Base-by-base conservation (phyloP, 2,329 filamentous ascomycete genomes). In the Drechslerella stenobrocha region DNA sequence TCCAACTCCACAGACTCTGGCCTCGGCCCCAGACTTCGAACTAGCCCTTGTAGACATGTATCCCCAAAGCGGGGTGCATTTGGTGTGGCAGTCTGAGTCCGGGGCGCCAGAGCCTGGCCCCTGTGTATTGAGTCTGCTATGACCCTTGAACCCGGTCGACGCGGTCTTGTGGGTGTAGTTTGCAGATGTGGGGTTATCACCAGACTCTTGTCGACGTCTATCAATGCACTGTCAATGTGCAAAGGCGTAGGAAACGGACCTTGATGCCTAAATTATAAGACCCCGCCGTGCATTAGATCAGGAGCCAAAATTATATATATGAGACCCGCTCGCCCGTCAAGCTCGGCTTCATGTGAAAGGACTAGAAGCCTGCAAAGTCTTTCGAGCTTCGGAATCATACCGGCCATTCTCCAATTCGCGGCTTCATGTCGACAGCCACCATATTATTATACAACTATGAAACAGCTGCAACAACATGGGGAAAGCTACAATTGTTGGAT, bases 311-410 rank as follows among this genome's bases (percentile, higher is more conserved):
- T 56, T 67, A 67, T 67, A 67, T 60, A 67, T 51, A 67, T 20
- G 26, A 18, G 51, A 6, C 35, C 42, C 50, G 34, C 46, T 59
- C 63, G 35, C 55, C 63, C 34, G 15, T 20, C 37, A 18, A 42
- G 45, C 51, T 67, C 63, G 63, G 63, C 55, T 60, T 55, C 63
- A 67, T 67, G 63, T 67, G 63, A 67, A 66, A 55, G 20, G 35
- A 15, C 4, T 18, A 23, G 13, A 42, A 37, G 7, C 44, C 23
- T 35, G n/a, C n/a, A n/a, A n/a, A 22, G 44, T 6, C 22, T 46
- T 20, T 5, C 23, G 24, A 37, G 15, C 37, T 52, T 28, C 35
- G 48, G 40, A 42, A 56, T 50, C 20, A 35, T 20, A 59, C 18
- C 48, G 28, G 26, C 44, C 44, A 47, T 4, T 18, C 20, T 45